phyloP scores from a whole-genome alignment of 1,284 basidiomycete genomes.

The Irpex rosettiformis region DNA sequence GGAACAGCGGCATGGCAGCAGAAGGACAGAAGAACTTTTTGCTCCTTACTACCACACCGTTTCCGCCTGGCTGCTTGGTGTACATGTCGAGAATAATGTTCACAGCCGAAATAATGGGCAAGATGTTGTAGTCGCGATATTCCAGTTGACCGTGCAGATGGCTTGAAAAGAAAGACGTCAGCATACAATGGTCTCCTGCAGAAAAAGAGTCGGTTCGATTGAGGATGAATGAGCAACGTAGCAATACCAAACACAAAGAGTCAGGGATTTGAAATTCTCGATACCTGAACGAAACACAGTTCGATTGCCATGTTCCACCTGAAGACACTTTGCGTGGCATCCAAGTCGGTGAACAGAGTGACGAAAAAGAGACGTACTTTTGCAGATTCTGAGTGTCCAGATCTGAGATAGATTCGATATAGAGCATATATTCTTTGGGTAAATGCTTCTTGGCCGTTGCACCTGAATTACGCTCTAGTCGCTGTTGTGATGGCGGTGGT shows the following conservation, averaged over 20 bases:
- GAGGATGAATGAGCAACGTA: too few relatives aligned
- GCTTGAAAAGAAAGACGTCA: not conserved
- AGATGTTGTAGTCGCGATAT: conserved; percentile 46
- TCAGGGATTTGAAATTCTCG: too few relatives aligned
- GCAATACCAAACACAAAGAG: too few relatives aligned
- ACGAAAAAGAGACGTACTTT: too few relatives aligned
- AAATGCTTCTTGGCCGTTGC: conserved; percentile 19
- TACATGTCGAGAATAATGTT: conserved; percentile 64
- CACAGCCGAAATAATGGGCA: conserved; percentile 56
- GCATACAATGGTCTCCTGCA: conserved; percentile 43
- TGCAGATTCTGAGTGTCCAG: too few relatives aligned
- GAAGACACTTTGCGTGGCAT: too few relatives aligned
- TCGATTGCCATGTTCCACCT: too few relatives aligned
- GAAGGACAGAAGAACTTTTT: conserved; percentile 67
- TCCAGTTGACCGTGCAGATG: conserved; percentile 34
- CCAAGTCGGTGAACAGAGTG: too few relatives aligned
- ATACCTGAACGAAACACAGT: too few relatives aligned
- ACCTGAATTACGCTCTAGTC: conserved; percentile 41
- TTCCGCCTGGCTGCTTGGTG: conserved; percentile 42
- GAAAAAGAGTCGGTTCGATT: conserved; percentile 16
- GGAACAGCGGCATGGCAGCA: conserved; percentile 22
- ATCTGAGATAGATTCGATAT: conserved; percentile 44
- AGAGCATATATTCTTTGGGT: conserved; percentile 39
- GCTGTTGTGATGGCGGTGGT: too few relatives aligned
- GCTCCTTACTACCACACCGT: conserved; percentile 38